phyloP scores from a whole-genome alignment of 352 stramenopile species.

The Globisporangium sylvaticum region DNA sequence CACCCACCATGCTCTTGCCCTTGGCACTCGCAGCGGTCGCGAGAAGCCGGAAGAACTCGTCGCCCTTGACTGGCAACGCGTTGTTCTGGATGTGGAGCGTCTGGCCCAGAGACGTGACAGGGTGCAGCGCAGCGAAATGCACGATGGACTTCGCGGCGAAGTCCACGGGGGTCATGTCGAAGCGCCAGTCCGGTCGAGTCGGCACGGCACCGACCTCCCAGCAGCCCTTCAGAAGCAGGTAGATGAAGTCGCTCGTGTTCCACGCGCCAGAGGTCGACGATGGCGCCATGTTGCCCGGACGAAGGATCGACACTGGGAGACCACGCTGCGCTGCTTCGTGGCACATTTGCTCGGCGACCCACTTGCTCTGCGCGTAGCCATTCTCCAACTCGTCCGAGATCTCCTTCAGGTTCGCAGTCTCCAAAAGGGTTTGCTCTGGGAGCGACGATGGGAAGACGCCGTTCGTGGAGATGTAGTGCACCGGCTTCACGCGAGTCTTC shows the following conservation, averaged over 20 bases:
- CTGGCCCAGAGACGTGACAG: constrained; percentile 50
- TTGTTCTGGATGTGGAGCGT: constrained; percentile 78
- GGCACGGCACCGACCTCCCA: constrained; percentile 56
- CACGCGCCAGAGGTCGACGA: constrained; percentile 57
- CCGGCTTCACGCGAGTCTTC: constrained; percentile 75
- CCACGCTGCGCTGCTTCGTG: constrained; percentile 70
- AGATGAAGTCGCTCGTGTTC: constrained; percentile 90
- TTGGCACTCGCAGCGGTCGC: constrained; percentile 9
- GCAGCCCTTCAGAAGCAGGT: constrained; percentile 82
- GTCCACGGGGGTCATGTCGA: constrained; percentile 92
- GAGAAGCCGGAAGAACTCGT: constrained; percentile 50
- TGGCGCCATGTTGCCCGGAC: constrained; percentile 88
- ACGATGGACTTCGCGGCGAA: constrained; percentile 87
- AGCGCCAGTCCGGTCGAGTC: constrained; percentile 62
- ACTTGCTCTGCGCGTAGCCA: constrained; percentile 90
- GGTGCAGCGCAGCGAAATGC: constrained; percentile 60
- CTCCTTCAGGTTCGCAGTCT: constrained; percentile 56
- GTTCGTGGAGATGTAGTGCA: constrained; percentile 92
- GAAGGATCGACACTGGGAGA: constrained; percentile 83
- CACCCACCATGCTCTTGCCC: constrained; percentile 21
- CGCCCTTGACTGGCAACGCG: constrained; percentile 31
- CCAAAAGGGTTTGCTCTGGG: constrained; percentile 25
- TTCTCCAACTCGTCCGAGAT: constrained; percentile 65
- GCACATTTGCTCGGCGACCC: constrained; percentile 88
- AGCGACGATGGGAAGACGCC: constrained; percentile 79